Base-by-base conservation (phyloP, 176 grass and related monocot genomes). In the Rhynchospora breviuscula region DNA sequence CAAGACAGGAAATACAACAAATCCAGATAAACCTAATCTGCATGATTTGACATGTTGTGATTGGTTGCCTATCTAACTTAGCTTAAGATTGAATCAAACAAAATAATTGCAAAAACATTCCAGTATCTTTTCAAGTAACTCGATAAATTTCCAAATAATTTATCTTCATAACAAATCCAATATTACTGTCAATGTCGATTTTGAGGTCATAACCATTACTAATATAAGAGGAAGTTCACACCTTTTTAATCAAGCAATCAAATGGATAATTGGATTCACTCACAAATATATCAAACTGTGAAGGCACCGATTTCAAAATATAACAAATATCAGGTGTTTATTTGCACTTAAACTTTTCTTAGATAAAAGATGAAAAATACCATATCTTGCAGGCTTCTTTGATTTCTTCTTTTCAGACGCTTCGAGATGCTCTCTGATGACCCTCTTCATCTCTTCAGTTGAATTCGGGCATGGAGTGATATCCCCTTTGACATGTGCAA, bases 401-500 rank as follows among this genome's bases (percentile, higher is more conserved):
- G 8, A 53, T 52, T 67, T 65, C 59, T 67, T 63, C 80, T 82
- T 82, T 9, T 33, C 40, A 26, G 8, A 48, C 62, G 3, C 6
- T 49, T 82, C 5, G 44, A 82, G 45, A 29, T 82, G 22, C 19
- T 82, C 59, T 18, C 61, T 67, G 3, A 82, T 65, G 22, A 82
- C 15, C 59, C 59, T 48, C 44, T 52, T 23, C 15, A 5, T 15
- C 43, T 82, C 80, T 19, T 82, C 80, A 10, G 80, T 82, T 13
- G 80, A 53, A 82, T 67, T 82, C 1, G 80, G 80, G 60, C 80
- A 82, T 5, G 80, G 44, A 22, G 8, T 12, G 11, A 82, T 29
- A 43, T 82, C 61, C 26, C 80, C 80, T 82, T 51, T 82, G 43
- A 82, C 26, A 66, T 82, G 80, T 2, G 62, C 80, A 49, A 82